Evolutionary conservation across 2,329 filamentous ascomycete genomes (phyloP), one percentile per base, ranked within the genome.

Genomic region (Cladosporium sp.): DNA sequence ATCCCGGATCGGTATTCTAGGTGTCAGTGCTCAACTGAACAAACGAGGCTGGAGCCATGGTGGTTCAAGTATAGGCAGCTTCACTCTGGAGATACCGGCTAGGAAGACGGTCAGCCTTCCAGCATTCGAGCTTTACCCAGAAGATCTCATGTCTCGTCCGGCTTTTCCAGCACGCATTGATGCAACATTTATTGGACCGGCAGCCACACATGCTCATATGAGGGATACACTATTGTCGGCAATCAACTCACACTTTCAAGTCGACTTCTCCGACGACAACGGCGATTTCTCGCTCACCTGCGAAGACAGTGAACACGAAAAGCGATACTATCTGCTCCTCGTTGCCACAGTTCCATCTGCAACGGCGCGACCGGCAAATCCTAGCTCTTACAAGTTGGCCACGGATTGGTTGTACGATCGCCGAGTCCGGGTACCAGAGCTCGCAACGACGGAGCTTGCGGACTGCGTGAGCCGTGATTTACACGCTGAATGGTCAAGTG

Each of bases 31-130:
- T 3, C 61, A 62, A 1, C 61, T 81, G 19, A 66, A 73, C 9
- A 69, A 70, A 48, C 70, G 80, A 14, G 79, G 80, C n/a, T 83
- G 80, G 81, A 72, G 70, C 10, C 68, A 70, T 1, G 79, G 78
- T 4, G 63, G 64, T 1, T 59, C 61, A 2, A 66, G 67, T 11
- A 65, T 81, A 14, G 81, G 81, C 2, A 68, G 68, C 43, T 73
- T 79, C 7, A 75, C 70, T 1, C 76, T 82, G 56, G 62, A 66
- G 6, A 68, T 83, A 16, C 69, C 70, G 4, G 73, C 75, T 1
- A 60, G 79, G 1, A 13, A 49, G 1, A 40, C 42, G 1, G 33
- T 32, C 0, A 35, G 41, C 4, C 60, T 76, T 0, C 64, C 69
- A 4, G 63, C 65, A 0, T 76, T 76, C 60, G 52, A 58, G 2